phyloP scores from a whole-genome alignment of 2,329 filamentous ascomycete genomes.

The Colletotrichum sp. region DNA sequence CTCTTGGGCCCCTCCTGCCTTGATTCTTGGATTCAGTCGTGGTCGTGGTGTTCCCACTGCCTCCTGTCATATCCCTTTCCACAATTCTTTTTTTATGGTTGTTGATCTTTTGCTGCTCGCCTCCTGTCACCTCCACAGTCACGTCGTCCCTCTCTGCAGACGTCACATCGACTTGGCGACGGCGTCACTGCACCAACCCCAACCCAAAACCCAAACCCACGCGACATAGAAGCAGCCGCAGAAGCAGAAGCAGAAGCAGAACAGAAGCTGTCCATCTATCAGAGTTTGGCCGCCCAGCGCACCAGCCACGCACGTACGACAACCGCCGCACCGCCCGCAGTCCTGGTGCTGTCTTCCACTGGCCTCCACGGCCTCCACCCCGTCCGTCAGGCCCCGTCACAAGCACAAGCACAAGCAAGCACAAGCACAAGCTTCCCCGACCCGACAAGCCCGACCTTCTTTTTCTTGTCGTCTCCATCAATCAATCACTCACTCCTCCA shows the following conservation, averaged over 20 bases:
- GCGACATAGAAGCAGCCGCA: not conserved
- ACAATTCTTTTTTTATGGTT: not conserved
- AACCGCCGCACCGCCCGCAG: not conserved
- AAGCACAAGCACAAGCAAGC: not conserved
- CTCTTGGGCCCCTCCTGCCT: constrained; percentile 17
- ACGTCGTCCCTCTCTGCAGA: not conserved
- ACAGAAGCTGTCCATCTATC: not conserved
- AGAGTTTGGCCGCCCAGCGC: not conserved
- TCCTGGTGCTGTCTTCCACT: too few relatives aligned
- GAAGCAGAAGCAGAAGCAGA: not conserved
- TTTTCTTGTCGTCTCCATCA: not conserved
- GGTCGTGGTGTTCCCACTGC: not conserved
- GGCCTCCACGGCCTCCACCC: not conserved
- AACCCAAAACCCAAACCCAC: not conserved
- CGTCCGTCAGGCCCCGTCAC: not conserved
- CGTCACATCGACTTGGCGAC: constrained; percentile 17
- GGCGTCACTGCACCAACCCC: not conserved
- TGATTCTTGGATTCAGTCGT: not conserved
- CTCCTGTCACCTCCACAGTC: not conserved
- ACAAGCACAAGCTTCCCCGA: constrained; percentile 13
- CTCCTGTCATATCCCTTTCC: not conserved
- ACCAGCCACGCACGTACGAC: not conserved
- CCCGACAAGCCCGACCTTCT: constrained; percentile 6
- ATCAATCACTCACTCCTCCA: not conserved
- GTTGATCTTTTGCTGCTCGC: not conserved